Base-by-base conservation (phyloP, 2,329 filamentous ascomycete genomes). In the Ascochyta clinopodiicola region DNA sequence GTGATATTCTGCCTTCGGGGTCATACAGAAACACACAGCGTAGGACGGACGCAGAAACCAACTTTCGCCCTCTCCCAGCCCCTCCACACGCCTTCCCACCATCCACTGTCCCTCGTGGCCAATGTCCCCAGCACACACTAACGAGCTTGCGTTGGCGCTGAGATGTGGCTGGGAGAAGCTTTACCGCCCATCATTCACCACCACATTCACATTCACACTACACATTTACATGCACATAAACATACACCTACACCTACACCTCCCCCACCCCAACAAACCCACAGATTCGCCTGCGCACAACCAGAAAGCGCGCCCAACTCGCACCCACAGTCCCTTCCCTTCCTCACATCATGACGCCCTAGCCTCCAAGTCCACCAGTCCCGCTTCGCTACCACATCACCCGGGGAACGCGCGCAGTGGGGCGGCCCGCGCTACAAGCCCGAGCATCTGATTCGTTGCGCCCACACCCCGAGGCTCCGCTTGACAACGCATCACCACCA, bases 401-500 rank as follows among this genome's bases (percentile, higher is more conserved):
- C 29, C 29, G 29, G 29, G 29, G 29, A 13, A 13, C 10, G 29
- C 29, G 12, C 10, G 22, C 22, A 10, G 29, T 31, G 29, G 29
- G 29, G 29, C 29, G 22, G 22, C 22, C 22, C 22, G 22, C 29
- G 29, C 29, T 12, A 10, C 27, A 6, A 6, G 25, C 25, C 25
- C 25, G 9, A 12, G 8, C 27, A 8, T 10, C 27, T 29, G 27
- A 29, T 29, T 29, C 27, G 27, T 10, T 29, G 8, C 9, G 12
- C 9, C 8, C 27, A 29, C 12, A 8, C 27, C 27, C 17, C 17
- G 17, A 17, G 17, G 9, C 8, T 10, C 27, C 4, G 12, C 10
- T 13, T 31, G 69, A 63, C 69, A 71, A 53, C 69, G 66, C 69
- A 71, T 70, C 63, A 44, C 56, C 61, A 51, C 15, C 38, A 7